These are phyloP conservation scores for Aspergillus amoenus DNA, from an alignment of 2,329 filamentous ascomycete species.

Conservation along the genomic window DNA sequence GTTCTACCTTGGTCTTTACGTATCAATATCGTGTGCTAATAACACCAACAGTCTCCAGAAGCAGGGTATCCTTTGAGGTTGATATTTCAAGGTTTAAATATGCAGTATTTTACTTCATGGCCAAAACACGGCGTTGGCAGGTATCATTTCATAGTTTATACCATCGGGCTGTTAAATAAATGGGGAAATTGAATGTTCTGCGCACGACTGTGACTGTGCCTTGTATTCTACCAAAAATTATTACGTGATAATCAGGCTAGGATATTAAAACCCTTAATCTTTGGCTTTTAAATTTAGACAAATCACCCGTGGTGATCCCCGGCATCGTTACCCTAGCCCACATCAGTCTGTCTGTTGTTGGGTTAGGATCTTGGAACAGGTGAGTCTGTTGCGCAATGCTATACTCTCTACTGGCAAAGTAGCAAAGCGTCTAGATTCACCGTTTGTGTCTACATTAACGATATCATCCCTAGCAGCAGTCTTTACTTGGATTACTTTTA, in stretches of 20 bases:
- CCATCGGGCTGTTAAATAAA: conserved; percentile 16
- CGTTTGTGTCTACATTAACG: too few species aligned
- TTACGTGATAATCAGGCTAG: not conserved
- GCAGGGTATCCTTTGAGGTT: conserved; percentile 71
- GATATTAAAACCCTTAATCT: not conserved
- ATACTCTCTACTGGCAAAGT: too few species aligned
- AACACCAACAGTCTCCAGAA: conserved; percentile 64
- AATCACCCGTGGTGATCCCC: too few species aligned
- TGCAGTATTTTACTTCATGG: conserved; percentile 12
- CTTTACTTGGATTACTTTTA: too few species aligned
- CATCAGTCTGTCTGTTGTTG: too few species aligned
- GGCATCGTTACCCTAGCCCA: too few species aligned
- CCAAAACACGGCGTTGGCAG: conserved; percentile 33
- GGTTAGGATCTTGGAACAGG: too few species aligned
- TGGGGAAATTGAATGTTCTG: conserved; percentile 14
- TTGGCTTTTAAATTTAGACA: too few species aligned
- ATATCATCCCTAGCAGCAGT: too few species aligned
- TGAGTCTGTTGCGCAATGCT: too few species aligned
- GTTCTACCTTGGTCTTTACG: conserved; percentile 18
- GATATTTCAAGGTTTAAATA: not conserved
- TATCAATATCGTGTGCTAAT: conserved; percentile 22
- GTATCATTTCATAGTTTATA: conserved; percentile 17
- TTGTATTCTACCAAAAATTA: conserved; percentile 20
- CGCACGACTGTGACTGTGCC: conserved; percentile 9
- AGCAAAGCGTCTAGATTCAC: too few species aligned